Conservation (phyloP, 495 filamentous ascomycete species). For the Cercophora newfieldiana region DNA sequence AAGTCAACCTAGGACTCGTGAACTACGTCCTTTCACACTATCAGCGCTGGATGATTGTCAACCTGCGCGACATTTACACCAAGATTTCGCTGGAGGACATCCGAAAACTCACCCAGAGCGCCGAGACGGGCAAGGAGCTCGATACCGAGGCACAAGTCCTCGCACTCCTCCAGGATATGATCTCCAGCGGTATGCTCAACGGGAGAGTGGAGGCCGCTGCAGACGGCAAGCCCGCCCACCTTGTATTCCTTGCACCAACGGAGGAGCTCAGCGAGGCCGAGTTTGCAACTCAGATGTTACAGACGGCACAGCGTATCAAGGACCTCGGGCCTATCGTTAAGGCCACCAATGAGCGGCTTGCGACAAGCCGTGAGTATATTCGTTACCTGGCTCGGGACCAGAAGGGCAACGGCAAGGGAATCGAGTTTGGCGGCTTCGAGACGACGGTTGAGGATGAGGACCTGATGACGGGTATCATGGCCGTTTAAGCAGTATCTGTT, state of each 20-base stretch:
- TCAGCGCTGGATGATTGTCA: slow-evolving; percentile 51
- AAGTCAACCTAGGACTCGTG: slow-evolving; percentile 49
- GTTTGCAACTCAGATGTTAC: slow-evolving; percentile 43
- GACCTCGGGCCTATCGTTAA: slow-evolving; percentile 44
- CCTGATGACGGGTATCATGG: slow-evolving; percentile 54
- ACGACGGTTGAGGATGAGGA: slow-evolving; percentile 62
- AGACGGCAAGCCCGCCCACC: slow-evolving; percentile 36
- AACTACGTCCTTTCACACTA: slow-evolving; percentile 50
- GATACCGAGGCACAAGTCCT: slow-evolving; percentile 48
- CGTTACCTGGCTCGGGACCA: slow-evolving; percentile 48
- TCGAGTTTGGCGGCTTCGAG: slow-evolving; percentile 28
- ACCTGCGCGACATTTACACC: slow-evolving; percentile 46
- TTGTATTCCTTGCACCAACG: slow-evolving; percentile 39
- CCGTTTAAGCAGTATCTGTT: background rate
- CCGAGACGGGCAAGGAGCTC: slow-evolving; percentile 51
- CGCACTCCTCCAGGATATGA: slow-evolving; percentile 54
- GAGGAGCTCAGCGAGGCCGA: slow-evolving; percentile 47
- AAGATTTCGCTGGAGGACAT: slow-evolving; percentile 55
- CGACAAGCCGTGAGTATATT: slow-evolving; percentile 61
- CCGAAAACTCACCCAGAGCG: slow-evolving; percentile 48
- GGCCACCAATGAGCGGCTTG: slow-evolving; percentile 55
- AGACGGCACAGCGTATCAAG: slow-evolving; percentile 45
- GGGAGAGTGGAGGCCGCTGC: slow-evolving; percentile 53
- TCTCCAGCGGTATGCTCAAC: slow-evolving; percentile 55
- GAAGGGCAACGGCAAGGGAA: slow-evolving; percentile 37